Base-by-base conservation (phyloP, 2,329 filamentous ascomycete genomes). In the Pseudogymnoascus sp. region DNA sequence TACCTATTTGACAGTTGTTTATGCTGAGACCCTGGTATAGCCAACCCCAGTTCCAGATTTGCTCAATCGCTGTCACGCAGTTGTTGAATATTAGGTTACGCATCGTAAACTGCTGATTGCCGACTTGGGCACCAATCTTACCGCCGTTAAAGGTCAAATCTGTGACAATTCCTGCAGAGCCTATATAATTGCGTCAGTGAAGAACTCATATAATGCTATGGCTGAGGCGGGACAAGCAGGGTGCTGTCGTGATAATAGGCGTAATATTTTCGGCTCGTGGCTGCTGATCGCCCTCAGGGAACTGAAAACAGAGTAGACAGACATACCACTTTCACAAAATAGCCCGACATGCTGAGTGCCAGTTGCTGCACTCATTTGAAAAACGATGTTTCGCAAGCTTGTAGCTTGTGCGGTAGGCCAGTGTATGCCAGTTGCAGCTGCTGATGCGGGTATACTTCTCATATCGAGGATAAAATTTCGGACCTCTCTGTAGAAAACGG, bases 41-140 rank as follows among this genome's bases (percentile, higher is more conserved):
- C 80, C 80, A 87, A 0, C 81, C 82, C 84, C 85, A 87, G 68
- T 84, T 77, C 84, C 83, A 87, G 4, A 84, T 74, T 68, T 85
- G 79, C 36, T 80, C 79, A 60, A 88, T 83, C 2, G 81, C 82
- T 0, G 82, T 85, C 1, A 77, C 74, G 28, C 77, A 77, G 45
- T 79, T 76, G 41, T 80, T 77, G 45, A 72, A 71, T 1, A 75
- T 79, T 23, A 88, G 68, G 67, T 85, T 84, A 8, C 80, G 79
- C 65, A 81, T 83, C 0, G 85, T 88, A 68, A 83, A 86, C 70
- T 90, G 87, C 75, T 90, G 87, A 66, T 81, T 86, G 41, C 86
- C 86, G 64, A 86, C 75, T 70, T 83, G 83, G 41, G 80, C 81
- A 60, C 85, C 86, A 63, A 84, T 80, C 10, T 78, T 77, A 51